These are phyloP conservation scores for Noccaea caerulescens DNA, from an alignment of 345 rosid genomes.

Conservation along the genomic window DNA sequence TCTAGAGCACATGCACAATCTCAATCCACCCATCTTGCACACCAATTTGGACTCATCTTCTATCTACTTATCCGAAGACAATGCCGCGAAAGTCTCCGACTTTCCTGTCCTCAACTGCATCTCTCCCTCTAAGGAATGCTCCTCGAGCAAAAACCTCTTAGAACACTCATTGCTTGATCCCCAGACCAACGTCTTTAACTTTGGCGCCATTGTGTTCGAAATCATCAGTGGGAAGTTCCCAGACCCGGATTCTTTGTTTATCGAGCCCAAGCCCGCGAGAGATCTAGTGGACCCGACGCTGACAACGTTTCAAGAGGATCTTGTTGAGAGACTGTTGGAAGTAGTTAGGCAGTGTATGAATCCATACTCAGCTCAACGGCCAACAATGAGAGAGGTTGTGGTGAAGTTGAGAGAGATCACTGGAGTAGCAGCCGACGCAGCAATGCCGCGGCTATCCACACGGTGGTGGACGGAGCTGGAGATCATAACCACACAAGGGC, in stretches of 20 bases:
- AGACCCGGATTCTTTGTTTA: slow-evolving; percentile 48
- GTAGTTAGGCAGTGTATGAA: slow-evolving; percentile 68
- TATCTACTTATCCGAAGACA: slow-evolving; percentile 82
- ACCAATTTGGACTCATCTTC: slow-evolving; percentile 66
- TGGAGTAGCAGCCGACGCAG: slow-evolving; percentile 69
- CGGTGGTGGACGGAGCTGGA: slow-evolving; percentile 99
- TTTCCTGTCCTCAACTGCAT: slow-evolving; percentile 60
- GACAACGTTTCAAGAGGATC: slow-evolving; percentile 56
- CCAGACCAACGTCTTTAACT: slow-evolving; percentile 62
- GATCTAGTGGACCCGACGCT: slow-evolving; percentile 78
- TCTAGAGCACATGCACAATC: slow-evolving; percentile 89
- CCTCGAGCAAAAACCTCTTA: slow-evolving; percentile 49
- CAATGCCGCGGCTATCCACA: slow-evolving; percentile 76
- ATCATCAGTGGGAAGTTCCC: slow-evolving; percentile 79
- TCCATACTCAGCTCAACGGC: slow-evolving; percentile 62
- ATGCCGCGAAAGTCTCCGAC: slow-evolving; percentile 93
- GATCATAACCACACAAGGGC: slow-evolving; percentile 65
- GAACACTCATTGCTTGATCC: slow-evolving; percentile 52
- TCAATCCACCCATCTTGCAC: slow-evolving; percentile 68
- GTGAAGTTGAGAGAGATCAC: slow-evolving; percentile 72
- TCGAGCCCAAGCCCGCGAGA: slow-evolving; percentile 49
- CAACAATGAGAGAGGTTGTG: slow-evolving; percentile 59
- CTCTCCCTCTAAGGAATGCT: slow-evolving; percentile 51
- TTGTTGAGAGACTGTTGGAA: slow-evolving; percentile 55
- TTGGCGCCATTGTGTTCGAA: slow-evolving; percentile 74